Conservation (phyloP, 2,329 filamentous ascomycete species). For the Tolypocladium tundrense region DNA sequence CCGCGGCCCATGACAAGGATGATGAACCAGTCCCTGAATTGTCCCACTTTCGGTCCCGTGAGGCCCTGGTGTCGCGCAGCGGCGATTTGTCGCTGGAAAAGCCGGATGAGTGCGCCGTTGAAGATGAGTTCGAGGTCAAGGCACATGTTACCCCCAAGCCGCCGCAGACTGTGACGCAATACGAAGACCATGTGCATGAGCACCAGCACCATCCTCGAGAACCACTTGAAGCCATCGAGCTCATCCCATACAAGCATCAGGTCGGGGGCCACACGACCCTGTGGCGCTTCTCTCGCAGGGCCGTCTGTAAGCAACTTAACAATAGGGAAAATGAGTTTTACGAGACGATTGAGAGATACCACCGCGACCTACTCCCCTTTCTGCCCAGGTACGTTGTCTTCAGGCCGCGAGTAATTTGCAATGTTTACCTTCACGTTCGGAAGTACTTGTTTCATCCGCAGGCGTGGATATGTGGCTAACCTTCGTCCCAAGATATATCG, state of each 20-base stretch:
- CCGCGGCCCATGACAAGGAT: slow-evolving; percentile 13
- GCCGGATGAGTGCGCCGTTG: slow-evolving; percentile 28
- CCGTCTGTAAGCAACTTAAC: slow-evolving; percentile 96
- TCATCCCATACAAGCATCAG: slow-evolving; percentile 95
- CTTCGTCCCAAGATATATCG: slow-evolving; percentile 64
- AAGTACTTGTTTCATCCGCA: not conserved
- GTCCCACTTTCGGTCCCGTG: slow-evolving; percentile 16
- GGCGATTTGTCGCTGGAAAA: slow-evolving; percentile 22
- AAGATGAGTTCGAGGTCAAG: slow-evolving; percentile 31
- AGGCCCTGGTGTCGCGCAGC: slow-evolving; percentile 16
- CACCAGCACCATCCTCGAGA: slow-evolving; percentile 40
- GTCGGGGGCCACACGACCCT: slow-evolving; percentile 94
- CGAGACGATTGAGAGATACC: slow-evolving; percentile 84
- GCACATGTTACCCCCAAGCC: slow-evolving; percentile 16
- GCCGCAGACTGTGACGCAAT: slow-evolving; percentile 28
- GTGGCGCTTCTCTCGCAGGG: slow-evolving; percentile 88
- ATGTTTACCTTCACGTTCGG: not conserved
- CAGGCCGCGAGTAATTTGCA: not conserved
- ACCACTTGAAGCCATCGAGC: slow-evolving; percentile 81
- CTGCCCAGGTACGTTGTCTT: slow-evolving; percentile 61
- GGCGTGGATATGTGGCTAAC: not conserved
- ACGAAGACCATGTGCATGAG: slow-evolving; percentile 40
- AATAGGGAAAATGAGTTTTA: slow-evolving; percentile 99
- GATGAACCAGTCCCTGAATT: slow-evolving; percentile 13
- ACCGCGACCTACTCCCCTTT: slow-evolving; percentile 83